phyloP scores from a whole-genome alignment of 768 basidiomycete species.

The Suillus decipiens region DNA sequence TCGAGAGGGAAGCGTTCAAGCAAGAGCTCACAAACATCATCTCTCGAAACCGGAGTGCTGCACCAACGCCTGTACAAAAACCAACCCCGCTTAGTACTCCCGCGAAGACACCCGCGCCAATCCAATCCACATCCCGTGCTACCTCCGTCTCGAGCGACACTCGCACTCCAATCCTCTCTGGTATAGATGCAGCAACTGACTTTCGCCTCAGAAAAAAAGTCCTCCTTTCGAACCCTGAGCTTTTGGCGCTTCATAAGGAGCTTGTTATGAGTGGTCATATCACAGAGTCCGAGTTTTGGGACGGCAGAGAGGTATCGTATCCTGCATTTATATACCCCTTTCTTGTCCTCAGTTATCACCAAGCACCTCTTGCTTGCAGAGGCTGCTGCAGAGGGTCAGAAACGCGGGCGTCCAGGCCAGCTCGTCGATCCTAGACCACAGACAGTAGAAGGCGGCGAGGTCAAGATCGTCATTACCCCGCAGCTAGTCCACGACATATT shows the following conservation, averaged over 20 bases:
- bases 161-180: conserved; percentile 54
- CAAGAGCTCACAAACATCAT: conserved; percentile 76
- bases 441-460: conserved; percentile 79
- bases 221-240: conserved; percentile 72
- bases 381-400: conserved; percentile 70
- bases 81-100: conserved; percentile 32
- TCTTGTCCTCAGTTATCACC: conserved; percentile 22
- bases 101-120: conserved; percentile 33
- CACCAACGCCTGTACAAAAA: conserved; percentile 28
- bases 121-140: conserved; percentile 58
- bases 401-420: conserved; percentile 81
- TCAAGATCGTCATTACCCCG: conserved; percentile 87
- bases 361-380: conserved; percentile 80
- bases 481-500: conserved; percentile 96
- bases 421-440: conserved; percentile 89
- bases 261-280: conserved; percentile 86
- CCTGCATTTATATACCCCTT: conserved; percentile 15
- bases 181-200: conserved; percentile 62
- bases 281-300: conserved; percentile 96
- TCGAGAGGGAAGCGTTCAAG: conserved; percentile 85
- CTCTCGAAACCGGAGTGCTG: conserved; percentile 59
- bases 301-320: conserved; percentile 79
- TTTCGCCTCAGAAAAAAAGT: conserved; percentile 80
- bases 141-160: conserved; percentile 59
- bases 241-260: conserved; percentile 81